Evolutionary conservation across 495 filamentous ascomycete species (phyloP).

Genomic region (Penicillium pulvis): DNA sequence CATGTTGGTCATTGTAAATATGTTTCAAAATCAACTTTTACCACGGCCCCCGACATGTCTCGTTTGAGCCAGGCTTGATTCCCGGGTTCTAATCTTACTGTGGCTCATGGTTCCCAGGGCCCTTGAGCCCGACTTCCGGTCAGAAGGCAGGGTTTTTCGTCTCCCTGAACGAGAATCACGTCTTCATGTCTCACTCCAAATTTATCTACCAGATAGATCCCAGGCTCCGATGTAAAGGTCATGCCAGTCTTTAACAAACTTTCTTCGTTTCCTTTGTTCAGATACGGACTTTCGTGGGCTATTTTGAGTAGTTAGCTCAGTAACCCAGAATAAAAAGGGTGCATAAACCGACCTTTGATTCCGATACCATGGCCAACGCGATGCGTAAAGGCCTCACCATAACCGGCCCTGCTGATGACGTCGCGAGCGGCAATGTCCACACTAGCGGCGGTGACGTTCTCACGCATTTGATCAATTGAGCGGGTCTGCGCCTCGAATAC

Average conservation of each 20-base stretch:
- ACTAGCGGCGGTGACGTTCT: constrained; percentile 49
- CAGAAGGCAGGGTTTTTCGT: constrained; percentile 47
- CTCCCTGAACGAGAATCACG: constrained; percentile 48
- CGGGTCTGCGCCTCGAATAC: constrained; percentile 54
- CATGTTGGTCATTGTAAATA: too few relatives aligned
- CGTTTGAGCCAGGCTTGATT: too few relatives aligned
- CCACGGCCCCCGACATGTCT: too few relatives aligned
- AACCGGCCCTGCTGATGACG: constrained; percentile 53
- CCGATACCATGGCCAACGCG: constrained; percentile 59
- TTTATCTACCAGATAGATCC: constrained; percentile 53
- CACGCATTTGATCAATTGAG: constrained; percentile 41
- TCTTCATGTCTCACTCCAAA: constrained; percentile 60
- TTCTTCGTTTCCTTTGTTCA: constrained; percentile 54
- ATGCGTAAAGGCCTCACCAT: constrained; percentile 56
- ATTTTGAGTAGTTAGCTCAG: neutral
- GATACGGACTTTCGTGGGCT: constrained; percentile 58
- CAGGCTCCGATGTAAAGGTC: constrained; percentile 58
- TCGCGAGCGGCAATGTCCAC: constrained; percentile 56
- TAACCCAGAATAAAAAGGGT: neutral
- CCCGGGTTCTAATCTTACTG: too few relatives aligned
- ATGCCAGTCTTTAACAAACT: constrained; percentile 48
- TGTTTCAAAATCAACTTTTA: too few relatives aligned
- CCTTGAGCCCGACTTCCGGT: constrained; percentile 45
- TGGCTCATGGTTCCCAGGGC: constrained; percentile 49
- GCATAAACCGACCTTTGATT: constrained; percentile 45